Base-by-base conservation (phyloP, 2,329 filamentous ascomycete genomes). In the Zasmidium cellare region DNA sequence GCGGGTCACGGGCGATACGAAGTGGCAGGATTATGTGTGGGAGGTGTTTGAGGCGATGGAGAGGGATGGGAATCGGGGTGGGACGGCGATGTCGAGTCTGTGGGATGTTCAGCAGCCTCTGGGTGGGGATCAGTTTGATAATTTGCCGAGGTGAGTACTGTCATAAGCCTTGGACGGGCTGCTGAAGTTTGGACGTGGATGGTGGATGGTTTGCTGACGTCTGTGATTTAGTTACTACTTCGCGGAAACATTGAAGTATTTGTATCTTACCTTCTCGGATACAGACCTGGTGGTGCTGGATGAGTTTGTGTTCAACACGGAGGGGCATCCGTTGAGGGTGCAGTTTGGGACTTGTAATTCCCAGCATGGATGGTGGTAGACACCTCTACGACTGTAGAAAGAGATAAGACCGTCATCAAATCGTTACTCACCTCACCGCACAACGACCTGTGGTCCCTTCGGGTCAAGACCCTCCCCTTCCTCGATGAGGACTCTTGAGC, bases 151-250 rank as follows among this genome's bases (percentile, higher is more conserved):
- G 35, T 41, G 35, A n/a, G 35, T 41, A n/a, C n/a, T n/a, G n/a
- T n/a, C n/a, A n/a, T n/a, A n/a, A n/a, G n/a, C n/a, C n/a, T n/a
- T n/a, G n/a, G n/a, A n/a, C n/a, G n/a, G n/a, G n/a, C n/a, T n/a
- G n/a, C n/a, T n/a, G n/a, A n/a, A n/a, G n/a, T n/a, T n/a, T n/a
- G n/a, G n/a, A n/a, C n/a, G n/a, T n/a, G 28, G 14, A 31, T 31
- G 28, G 28, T 31, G 7, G 28, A 31, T 31, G n/a, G n/a, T n/a
- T n/a, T 31, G 28, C 28, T 31, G 28, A 31, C 28, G 28, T 31
- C 7, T 7, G 7, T 31, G 7, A 31, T 41, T 5, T 11, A 92
- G 88, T 67, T 96, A 94, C 77, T 87, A 89, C 79, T 91, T 96
- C 72, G 77, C 76, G 0, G 78, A 79, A 65, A 80, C 78, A 52